Percentiles rank a stretch among this genome's conserved stretches.
Conservation (phyloP, 345 rosid genomes). For the Carallia pectinifolia region DNA sequence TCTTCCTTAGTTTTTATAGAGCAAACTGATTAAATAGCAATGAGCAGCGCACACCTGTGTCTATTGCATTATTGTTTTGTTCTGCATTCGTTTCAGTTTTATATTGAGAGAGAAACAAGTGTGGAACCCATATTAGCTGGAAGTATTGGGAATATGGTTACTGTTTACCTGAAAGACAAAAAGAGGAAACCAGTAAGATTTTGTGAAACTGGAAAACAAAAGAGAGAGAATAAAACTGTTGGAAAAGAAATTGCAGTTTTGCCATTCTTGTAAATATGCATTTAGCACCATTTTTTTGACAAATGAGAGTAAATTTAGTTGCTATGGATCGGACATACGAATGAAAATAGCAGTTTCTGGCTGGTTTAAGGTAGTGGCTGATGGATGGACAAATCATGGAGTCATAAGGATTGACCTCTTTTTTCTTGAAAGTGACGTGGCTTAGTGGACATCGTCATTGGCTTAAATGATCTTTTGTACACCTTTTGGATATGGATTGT, state of each 20-base stretch:
- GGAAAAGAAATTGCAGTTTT: no score
- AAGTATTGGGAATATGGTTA: no score
- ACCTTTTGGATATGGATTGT: neutral
- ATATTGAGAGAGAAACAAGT: no score
- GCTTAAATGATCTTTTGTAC: neutral
- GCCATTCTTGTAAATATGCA: neutral
- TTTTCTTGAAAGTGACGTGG: neutral
- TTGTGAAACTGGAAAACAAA: no score
- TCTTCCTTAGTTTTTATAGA: conserved; percentile 2
- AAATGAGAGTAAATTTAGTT: neutral
- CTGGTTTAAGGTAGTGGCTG: neutral
- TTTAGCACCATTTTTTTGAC: neutral
- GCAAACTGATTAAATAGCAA: neutral
- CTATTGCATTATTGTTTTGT: neutral
- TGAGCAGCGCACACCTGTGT: neutral
- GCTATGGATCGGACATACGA: neutral
- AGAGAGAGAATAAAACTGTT: no score
- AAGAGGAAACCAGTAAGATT: no score
- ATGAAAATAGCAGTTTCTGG: neutral
- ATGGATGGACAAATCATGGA: neutral
- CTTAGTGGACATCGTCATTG: neutral
- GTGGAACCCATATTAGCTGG: no score
- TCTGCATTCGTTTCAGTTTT: no score
- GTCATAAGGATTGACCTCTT: neutral
- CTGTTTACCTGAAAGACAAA: no score